These are phyloP conservation scores for Lipomyces anomalus DNA, from an alignment of 805 yeast genomes.

Conservation along the genomic window DNA sequence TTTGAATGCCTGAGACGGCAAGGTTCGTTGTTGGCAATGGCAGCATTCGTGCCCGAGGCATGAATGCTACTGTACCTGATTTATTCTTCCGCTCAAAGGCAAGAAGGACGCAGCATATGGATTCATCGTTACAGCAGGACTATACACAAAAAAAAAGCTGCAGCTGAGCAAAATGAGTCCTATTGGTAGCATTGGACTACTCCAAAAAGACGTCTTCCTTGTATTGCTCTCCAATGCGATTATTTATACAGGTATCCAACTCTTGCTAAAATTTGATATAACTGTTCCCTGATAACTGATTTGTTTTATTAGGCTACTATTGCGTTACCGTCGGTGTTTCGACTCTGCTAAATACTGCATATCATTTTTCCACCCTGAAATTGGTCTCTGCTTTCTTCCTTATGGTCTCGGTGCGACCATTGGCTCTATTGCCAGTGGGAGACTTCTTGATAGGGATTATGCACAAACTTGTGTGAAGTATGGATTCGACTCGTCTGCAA, in stretches of 20 bases:
- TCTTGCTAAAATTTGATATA: no score
- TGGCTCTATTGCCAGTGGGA: conserved; percentile 58
- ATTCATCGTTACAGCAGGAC: no score
- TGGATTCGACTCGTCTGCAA: not conserved
- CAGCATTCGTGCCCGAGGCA: conserved; percentile 46
- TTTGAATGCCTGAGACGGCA: conserved; percentile 67
- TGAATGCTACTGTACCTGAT: no score
- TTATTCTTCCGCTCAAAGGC: no score
- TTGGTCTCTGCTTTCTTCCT: conserved; percentile 70
- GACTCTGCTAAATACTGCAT: conserved; percentile 45
- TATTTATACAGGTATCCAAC: no score
- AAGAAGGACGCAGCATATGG: no score
- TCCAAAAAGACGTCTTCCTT: conserved; percentile 4
- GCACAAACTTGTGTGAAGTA: not conserved
- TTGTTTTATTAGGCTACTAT: conserved; percentile 1
- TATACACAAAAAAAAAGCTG: no score
- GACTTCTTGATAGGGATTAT: conserved; percentile 34
- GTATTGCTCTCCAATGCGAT: conserved; percentile 1
- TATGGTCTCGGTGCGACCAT: conserved; percentile 65
- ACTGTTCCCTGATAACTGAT: no score
- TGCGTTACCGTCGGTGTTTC: conserved; percentile 36
- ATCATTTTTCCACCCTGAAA: conserved; percentile 47
- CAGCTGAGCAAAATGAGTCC: no score
- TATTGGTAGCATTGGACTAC: no score
- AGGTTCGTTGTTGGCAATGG: conserved; percentile 72